These are phyloP conservation scores for Oenanthe sinensis DNA, from an alignment of 129 eudicot species.

Conservation along the genomic window DNA sequence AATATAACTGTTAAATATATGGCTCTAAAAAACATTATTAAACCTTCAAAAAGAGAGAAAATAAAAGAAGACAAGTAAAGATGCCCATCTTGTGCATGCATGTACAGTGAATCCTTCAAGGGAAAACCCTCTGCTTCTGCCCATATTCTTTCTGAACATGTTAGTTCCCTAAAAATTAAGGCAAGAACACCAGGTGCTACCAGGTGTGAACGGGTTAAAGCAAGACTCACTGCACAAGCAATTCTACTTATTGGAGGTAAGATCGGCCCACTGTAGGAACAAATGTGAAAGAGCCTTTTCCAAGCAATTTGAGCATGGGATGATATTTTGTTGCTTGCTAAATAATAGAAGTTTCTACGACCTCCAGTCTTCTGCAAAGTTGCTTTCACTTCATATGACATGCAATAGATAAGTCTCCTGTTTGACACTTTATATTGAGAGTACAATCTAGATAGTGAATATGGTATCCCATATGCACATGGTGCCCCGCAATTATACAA, in stretches of 20 bases:
- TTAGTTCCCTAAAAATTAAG: slow-evolving; percentile 53
- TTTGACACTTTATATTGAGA: slow-evolving; percentile 28
- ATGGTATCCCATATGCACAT: slow-evolving; percentile 24
- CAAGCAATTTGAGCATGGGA: slow-evolving; percentile 57
- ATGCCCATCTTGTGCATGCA: slow-evolving; percentile 73
- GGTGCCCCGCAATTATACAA: slow-evolving; percentile 24
- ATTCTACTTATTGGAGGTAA: slow-evolving; percentile 48
- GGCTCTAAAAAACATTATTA: slow-evolving; percentile 63
- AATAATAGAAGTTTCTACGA: slow-evolving; percentile 22
- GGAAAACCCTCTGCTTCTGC: slow-evolving; percentile 61
- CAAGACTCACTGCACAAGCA: slow-evolving; percentile 70
- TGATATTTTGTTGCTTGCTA: slow-evolving; percentile 40
- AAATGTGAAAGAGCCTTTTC: slow-evolving; percentile 46
- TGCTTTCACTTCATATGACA: slow-evolving; percentile 28
- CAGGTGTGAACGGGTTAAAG: slow-evolving; percentile 68
- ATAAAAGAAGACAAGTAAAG: slow-evolving; percentile 44
- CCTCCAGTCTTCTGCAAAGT: slow-evolving; percentile 28
- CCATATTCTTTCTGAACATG: slow-evolving; percentile 31
- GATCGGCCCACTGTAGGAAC: slow-evolving; percentile 36
- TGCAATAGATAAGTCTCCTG: slow-evolving; percentile 23
- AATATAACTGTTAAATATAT: slow-evolving; percentile 57
- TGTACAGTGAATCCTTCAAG: slow-evolving; percentile 40
- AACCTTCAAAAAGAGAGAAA: slow-evolving; percentile 46
- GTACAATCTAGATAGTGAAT: slow-evolving; percentile 30
- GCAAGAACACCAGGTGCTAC: slow-evolving; percentile 79